Percentiles rank a stretch among this genome's conserved stretches.
phyloP scores from a whole-genome alignment of 768 basidiomycete genomes.

The Suillus plorans region DNA sequence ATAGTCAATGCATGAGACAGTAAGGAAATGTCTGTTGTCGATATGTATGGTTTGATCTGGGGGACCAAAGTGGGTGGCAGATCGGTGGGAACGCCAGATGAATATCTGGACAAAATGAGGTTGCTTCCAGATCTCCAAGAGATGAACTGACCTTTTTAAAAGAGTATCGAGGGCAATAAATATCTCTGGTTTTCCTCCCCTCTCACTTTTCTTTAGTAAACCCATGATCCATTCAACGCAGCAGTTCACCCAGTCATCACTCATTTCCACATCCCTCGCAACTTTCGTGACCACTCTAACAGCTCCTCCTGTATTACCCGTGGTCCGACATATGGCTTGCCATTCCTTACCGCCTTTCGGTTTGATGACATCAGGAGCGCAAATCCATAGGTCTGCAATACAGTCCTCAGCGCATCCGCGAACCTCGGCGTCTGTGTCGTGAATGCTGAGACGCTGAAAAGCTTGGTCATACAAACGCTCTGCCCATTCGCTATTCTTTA shows the following conservation, averaged over 20 bases:
- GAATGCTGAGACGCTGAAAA: slow-evolving; percentile 62
- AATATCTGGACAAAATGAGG: slow-evolving; percentile 39
- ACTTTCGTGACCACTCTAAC: slow-evolving; percentile 84
- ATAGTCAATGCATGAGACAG: slow-evolving; percentile 71
- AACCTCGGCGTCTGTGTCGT: slow-evolving; percentile 92
- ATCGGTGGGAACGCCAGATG: slow-evolving; percentile 47
- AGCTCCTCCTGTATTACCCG: slow-evolving; percentile 70
- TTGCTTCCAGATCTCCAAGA: slow-evolving; percentile 6
- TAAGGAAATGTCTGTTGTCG: slow-evolving; percentile 73
- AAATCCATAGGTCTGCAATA: slow-evolving; percentile 85
- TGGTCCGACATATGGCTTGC: slow-evolving; percentile 72
- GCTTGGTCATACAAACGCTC: slow-evolving; percentile 76
- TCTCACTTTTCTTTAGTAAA: slow-evolving; percentile 75
- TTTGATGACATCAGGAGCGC: slow-evolving; percentile 71
- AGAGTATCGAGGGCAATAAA: slow-evolving; percentile 77
- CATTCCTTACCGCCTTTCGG: slow-evolving; percentile 72
- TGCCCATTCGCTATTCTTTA: slow-evolving; percentile 64
- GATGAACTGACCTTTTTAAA: slow-evolving; percentile 53
- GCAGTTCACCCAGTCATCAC: slow-evolving; percentile 78
- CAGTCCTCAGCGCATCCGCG: slow-evolving; percentile 78
- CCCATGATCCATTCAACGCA: slow-evolving; percentile 76
- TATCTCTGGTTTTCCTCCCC: slow-evolving; percentile 74
- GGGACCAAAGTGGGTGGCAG: slow-evolving; percentile 64
- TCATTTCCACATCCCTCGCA: slow-evolving; percentile 69
- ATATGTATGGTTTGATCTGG: slow-evolving; percentile 75